Percentiles rank a stretch among this genome's conserved stretches.
phyloP scores from a whole-genome alignment of 257 asterid species.

The Petunia secreta region DNA sequence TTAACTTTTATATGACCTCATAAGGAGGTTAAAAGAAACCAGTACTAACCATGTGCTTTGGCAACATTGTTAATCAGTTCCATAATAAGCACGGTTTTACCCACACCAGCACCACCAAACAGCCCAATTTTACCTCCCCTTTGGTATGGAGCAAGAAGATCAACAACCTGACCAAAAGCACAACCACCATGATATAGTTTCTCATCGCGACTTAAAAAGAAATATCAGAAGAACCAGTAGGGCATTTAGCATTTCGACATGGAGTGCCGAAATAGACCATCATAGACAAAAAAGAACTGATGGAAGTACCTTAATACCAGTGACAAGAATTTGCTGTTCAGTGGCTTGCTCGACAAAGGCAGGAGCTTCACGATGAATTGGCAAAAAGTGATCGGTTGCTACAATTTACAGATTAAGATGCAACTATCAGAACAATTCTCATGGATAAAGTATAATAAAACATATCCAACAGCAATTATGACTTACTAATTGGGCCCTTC shows the following conservation, averaged over 20 bases:
- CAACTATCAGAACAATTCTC: neutral
- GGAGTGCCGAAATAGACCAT: neutral
- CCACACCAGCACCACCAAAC: conserved; percentile 98
- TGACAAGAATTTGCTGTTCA: conserved; percentile 91
- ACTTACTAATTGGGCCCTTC: conserved; percentile 82
- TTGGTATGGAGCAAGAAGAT: conserved; percentile 97
- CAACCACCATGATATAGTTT: neutral
- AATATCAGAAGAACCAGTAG: neutral
- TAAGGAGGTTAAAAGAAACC: neutral
- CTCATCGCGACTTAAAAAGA: neutral
- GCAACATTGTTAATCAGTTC: conserved; percentile 94
- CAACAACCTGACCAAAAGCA: conserved; percentile 65
- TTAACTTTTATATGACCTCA: conserved; percentile 2
- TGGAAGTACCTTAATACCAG: conserved; percentile 86
- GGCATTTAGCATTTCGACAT: neutral
- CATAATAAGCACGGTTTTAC: conserved; percentile 96
- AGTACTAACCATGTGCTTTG: conserved; percentile 82
- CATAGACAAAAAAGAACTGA: neutral
- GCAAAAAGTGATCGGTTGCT: conserved; percentile 86
- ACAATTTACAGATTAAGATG: conserved; percentile 30
- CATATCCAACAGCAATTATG: neutral
- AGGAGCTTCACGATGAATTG: conserved; percentile 98
- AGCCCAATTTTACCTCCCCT: conserved; percentile 98
- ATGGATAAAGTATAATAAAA: neutral
- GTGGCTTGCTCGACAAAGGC: conserved; percentile 95